Evolutionary conservation across 2,329 filamentous ascomycete species (phyloP).

Genomic region (Aspergillus arachidicola): DNA sequence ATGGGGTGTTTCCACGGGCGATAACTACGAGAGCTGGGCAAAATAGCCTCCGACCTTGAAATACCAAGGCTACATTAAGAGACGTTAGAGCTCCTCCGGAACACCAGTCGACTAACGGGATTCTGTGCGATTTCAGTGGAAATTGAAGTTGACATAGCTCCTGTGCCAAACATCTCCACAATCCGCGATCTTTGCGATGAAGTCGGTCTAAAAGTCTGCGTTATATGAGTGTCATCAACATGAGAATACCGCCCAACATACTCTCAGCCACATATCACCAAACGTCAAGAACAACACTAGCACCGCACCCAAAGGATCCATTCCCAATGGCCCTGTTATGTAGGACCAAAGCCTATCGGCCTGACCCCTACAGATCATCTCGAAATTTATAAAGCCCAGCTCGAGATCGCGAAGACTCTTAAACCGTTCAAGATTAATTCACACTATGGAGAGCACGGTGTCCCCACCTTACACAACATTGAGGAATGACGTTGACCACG

Average conservation of each 20-base stretch:
- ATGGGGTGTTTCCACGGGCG: not conserved
- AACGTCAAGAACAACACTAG: not conserved
- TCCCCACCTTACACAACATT: no score
- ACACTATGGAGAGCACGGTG: slow-evolving; percentile 25
- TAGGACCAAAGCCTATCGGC: slow-evolving; percentile 19
- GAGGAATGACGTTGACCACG: not conserved
- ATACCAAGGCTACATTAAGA: slow-evolving; percentile 24
- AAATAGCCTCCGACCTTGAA: slow-evolving; percentile 15
- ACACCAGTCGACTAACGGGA: not conserved
- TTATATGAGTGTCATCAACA: not conserved
- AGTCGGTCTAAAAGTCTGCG: slow-evolving; percentile 20
- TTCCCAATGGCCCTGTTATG: slow-evolving; percentile 23
- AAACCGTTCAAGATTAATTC: slow-evolving; percentile 22
- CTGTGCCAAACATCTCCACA: slow-evolving; percentile 14
- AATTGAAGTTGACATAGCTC: slow-evolving; percentile 20
- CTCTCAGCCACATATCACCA: no score
- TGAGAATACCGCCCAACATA: no score
- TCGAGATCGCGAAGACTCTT: slow-evolving; percentile 15
- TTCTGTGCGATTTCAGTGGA: slow-evolving; percentile 12
- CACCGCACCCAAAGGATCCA: not conserved
- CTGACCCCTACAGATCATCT: slow-evolving; percentile 19
- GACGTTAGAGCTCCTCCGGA: not conserved
- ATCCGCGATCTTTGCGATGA: slow-evolving; percentile 20
- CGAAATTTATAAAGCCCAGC: slow-evolving; percentile 18
- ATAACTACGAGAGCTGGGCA: not conserved